Evolutionary conservation across 1,139 yeast species (phyloP).

Genomic region (Pichia sp.): DNA sequence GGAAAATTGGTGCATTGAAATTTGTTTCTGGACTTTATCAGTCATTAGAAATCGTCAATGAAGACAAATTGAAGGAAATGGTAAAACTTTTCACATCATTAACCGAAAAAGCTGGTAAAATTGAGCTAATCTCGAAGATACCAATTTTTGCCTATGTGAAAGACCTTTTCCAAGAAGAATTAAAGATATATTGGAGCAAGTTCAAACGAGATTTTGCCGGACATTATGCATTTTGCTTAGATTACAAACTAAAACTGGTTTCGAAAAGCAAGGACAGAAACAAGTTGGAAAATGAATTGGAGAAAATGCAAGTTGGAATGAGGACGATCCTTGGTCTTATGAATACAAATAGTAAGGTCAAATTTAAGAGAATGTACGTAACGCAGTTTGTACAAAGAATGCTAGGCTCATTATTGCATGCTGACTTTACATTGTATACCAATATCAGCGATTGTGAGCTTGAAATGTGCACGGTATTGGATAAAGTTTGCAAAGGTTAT

Average conservation of each 20-base stretch:
- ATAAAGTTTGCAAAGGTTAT: neutral
- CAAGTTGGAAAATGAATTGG: conserved; percentile 6
- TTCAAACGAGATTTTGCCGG: conserved; percentile 6
- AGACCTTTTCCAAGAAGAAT: neutral
- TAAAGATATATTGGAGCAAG: conserved; percentile 1
- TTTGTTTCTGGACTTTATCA: neutral
- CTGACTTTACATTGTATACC: neutral
- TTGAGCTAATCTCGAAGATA: neutral
- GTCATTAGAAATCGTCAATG: neutral
- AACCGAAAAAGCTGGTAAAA: neutral
- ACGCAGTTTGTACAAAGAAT: conserved; percentile 7
- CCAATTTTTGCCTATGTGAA: neutral
- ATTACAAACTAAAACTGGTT: conserved; percentile 9
- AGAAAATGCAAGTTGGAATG: neutral
- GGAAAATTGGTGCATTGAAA: neutral
- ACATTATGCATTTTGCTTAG: conserved; percentile 9
- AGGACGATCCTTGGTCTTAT: neutral
- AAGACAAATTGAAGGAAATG: conserved; percentile 13
- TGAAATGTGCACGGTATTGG: conserved; percentile 1
- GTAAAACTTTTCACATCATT: conserved; percentile 6
- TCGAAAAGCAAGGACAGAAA: conserved; percentile 11
- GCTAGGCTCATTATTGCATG: conserved; percentile 1
- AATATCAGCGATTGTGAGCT: conserved; percentile 14
- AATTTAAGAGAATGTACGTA: conserved; percentile 5
- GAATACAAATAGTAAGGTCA: neutral